Base-by-base conservation (phyloP, 2,329 filamentous ascomycete genomes). In the Phyllosticta citriasiana region DNA sequence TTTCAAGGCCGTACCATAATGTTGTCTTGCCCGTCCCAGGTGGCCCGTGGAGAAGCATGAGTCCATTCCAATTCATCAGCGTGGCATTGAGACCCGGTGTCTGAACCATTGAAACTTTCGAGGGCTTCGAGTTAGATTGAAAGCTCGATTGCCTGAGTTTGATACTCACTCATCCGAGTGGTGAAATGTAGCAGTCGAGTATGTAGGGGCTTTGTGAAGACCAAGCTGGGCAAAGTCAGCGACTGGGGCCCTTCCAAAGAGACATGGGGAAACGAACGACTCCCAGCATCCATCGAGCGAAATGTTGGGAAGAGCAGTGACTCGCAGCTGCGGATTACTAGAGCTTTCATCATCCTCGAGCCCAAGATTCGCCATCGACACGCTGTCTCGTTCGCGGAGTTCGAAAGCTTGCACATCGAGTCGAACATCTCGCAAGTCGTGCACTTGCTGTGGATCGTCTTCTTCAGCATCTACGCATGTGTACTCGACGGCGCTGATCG, bases 11-110 rank as follows among this genome's bases (percentile, higher is more conserved):
- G 16, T 63, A 68, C 69, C 75, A 78, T 2, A 79, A 67, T 1
- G 72, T 76, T 22, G 74, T 76, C 65, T 78, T 78, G 2, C 76
- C 76, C 19, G 70, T 73, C 1, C 77, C 77, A 2, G 77, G 74
- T 7, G 77, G 74, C 0, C 77, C 77, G 59, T 78, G 69, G 6
- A 79, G 67, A 6, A 78, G 67, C 5, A 76, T 67, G 9, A 80
- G 67, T 22, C 76, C 72, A 62, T 79, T 79, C 76, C 77, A 80
- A 61, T 74, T 76, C 63, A 77, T 73, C 1, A 71, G 70, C 60
- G 69, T 70, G 26, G 70, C 67, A 62, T 74, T 71, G 12, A 77
- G 67, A 25, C 68, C 70, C 14, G 68, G 69, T 55, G 71, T 67
- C 35, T 66, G 68, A 62, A 70, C 69, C n/a, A 75, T 68, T 22